Evolutionary conservation across 2,329 filamentous ascomycete species (phyloP).

Genomic region (Phialophora verrucosa): DNA sequence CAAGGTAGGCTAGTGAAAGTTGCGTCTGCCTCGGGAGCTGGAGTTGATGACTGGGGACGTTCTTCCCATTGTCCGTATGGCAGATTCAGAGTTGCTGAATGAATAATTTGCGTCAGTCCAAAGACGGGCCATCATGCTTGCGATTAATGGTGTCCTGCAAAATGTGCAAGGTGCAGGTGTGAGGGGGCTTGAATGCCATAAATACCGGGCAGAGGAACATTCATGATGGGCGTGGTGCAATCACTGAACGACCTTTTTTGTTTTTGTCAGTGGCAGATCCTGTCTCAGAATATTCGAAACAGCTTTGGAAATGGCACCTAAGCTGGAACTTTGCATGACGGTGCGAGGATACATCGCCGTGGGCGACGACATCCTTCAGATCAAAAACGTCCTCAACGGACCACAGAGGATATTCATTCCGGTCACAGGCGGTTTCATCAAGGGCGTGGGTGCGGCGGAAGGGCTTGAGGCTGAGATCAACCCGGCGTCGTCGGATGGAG

Average conservation of each 20-base stretch:
- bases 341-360: conserved; percentile 7
- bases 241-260: background rate
- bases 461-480: conserved; percentile 5
- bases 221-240: background rate
- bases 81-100: background rate
- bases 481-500: conserved; percentile 6
- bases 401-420: background rate
- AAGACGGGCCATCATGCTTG: background rate
- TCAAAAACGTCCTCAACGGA: conserved; percentile 7
- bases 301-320: conserved; percentile 3
- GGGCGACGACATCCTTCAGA: background rate
- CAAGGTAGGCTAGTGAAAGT: background rate
- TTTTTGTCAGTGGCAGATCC: background rate
- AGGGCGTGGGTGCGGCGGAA: background rate
- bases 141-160: background rate
- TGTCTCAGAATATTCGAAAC: background rate
- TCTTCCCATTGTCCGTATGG: background rate
- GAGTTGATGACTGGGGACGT: background rate
- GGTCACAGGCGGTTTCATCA: conserved; percentile 3
- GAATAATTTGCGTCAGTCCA: background rate
- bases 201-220: background rate
- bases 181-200: background rate
- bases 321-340: conserved; percentile 7
- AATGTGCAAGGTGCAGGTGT: background rate
- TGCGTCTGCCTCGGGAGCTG: background rate